A percentile compares a stretch with the other conserved stretches of the same genome.
These are phyloP conservation scores for Cladosporium halotolerans DNA, from an alignment of 2,329 filamentous ascomycete species.

Conservation along the genomic window DNA sequence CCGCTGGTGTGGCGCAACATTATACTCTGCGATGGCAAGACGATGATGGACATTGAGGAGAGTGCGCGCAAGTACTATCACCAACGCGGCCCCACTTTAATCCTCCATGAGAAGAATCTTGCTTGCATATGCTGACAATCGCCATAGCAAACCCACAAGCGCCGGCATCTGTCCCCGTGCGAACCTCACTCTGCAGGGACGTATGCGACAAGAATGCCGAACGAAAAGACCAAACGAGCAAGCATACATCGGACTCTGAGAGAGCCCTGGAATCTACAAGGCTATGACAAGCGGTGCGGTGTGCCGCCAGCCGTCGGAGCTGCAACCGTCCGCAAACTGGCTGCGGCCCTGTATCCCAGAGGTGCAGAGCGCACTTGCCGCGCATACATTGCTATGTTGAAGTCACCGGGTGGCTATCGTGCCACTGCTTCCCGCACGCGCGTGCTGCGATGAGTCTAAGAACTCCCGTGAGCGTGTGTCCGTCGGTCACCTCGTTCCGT, in stretches of 20 bases:
- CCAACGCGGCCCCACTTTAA: too few species aligned
- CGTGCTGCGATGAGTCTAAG: background rate
- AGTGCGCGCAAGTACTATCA: background rate
- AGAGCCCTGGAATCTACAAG: too few species aligned
- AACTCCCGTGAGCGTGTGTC: conserved; percentile 3
- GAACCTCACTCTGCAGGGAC: too few species aligned
- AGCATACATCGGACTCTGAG: too few species aligned
- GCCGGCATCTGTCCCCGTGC: background rate
- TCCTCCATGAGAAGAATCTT: background rate
- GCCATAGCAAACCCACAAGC: conserved; percentile 1
- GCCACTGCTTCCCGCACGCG: conserved; percentile 1
- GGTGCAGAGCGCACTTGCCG: conserved; percentile 2
- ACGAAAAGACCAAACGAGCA: too few species aligned
- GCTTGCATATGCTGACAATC: background rate
- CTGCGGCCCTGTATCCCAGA: conserved; percentile 11
- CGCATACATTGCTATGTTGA: background rate
- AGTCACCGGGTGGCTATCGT: background rate
- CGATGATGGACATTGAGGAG: background rate
- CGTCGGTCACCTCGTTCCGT: background rate
- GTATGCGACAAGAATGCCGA: too few species aligned
- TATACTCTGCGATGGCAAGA: background rate
- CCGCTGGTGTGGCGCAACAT: conserved; percentile 6
- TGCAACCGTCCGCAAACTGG: background rate
- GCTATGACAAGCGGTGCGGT: conserved; percentile 5
- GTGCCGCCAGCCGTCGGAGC: conserved; percentile 2